Conservation (phyloP, 805 yeast species). For the Ogataea neopini region DNA sequence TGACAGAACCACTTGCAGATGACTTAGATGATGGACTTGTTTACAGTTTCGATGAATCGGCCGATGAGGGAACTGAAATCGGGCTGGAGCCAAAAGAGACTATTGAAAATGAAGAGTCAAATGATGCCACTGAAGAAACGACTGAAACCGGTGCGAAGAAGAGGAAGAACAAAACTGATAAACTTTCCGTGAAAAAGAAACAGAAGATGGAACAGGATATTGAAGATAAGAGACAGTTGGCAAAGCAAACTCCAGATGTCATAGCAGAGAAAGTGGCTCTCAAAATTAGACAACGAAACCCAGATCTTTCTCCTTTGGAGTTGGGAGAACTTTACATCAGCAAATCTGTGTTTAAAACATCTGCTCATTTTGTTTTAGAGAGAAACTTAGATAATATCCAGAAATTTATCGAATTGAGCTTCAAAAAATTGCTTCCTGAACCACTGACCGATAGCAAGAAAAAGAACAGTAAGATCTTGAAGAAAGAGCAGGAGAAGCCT, state of each 20-base stretch:
- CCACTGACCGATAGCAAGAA: slow-evolving; percentile 30
- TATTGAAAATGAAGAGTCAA: slow-evolving; percentile 16
- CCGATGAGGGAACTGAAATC: slow-evolving; percentile 27
- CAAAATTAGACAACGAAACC: slow-evolving; percentile 56
- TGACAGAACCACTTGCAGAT: slow-evolving; percentile 45
- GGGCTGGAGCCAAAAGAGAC: neutral
- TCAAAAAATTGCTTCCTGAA: slow-evolving; percentile 47
- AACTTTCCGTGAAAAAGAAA: slow-evolving; percentile 63
- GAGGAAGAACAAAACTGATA: slow-evolving; percentile 37
- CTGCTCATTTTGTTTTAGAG: slow-evolving; percentile 54
- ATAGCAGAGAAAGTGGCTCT: slow-evolving; percentile 70
- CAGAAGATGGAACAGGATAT: slow-evolving; percentile 66
- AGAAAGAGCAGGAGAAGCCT: slow-evolving; percentile 30
- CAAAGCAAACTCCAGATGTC: slow-evolving; percentile 55
- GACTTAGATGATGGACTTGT: slow-evolving; percentile 20
- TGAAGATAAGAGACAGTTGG: slow-evolving; percentile 54
- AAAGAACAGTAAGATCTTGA: slow-evolving; percentile 30
- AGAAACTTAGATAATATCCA: slow-evolving; percentile 59
- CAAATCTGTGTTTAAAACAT: slow-evolving; percentile 58
- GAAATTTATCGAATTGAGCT: slow-evolving; percentile 52
- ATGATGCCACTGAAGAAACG: slow-evolving; percentile 15
- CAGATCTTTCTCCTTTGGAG: slow-evolving; percentile 74
- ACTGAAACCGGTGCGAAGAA: slow-evolving; percentile 23
- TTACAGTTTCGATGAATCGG: slow-evolving; percentile 54
- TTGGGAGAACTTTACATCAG: slow-evolving; percentile 60